Percentiles rank a stretch among this genome's conserved stretches.
Conservation (phyloP, 306 rosid genomes). For the Pterocarpus santalinus region DNA sequence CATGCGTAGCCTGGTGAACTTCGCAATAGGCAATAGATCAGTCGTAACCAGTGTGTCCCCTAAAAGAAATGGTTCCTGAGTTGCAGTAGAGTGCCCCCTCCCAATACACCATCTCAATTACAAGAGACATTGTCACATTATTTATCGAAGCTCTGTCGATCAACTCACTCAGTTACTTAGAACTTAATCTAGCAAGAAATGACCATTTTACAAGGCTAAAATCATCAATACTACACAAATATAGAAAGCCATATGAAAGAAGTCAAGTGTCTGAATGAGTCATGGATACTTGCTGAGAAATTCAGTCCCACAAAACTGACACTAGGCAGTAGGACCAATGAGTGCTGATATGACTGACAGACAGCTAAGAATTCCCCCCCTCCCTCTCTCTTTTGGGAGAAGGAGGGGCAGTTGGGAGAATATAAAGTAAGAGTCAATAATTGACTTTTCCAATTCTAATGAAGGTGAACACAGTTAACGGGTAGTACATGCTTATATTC, state of each 20-base stretch:
- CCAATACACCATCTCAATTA: slow-evolving; percentile 39
- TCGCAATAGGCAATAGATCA: slow-evolving; percentile 37
- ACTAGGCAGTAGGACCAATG: not conserved
- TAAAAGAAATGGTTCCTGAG: slow-evolving; percentile 41
- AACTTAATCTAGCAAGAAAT: slow-evolving; percentile 28
- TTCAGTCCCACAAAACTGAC: slow-evolving; percentile 32
- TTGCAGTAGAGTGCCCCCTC: slow-evolving; percentile 22
- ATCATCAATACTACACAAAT: slow-evolving; percentile 17
- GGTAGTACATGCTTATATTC: not conserved
- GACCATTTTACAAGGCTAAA: slow-evolving; percentile 10
- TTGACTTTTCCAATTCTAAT: slow-evolving; percentile 19
- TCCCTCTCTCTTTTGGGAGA: not conserved
- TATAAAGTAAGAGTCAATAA: not conserved
- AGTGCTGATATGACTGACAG: not conserved
- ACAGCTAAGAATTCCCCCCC: not conserved
- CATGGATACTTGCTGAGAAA: not conserved
- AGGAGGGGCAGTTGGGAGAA: not conserved
- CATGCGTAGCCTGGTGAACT: slow-evolving; percentile 27
- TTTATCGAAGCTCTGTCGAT: slow-evolving; percentile 34
- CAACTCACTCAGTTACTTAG: slow-evolving; percentile 21
- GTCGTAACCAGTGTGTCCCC: slow-evolving; percentile 34
- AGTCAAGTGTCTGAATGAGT: not conserved
- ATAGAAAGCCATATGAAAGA: slow-evolving; percentile 18
- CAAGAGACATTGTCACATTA: slow-evolving; percentile 43
- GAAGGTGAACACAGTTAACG: not conserved